Base-by-base conservation (phyloP, 2,329 filamentous ascomycete genomes). In the Septoria linicola region DNA sequence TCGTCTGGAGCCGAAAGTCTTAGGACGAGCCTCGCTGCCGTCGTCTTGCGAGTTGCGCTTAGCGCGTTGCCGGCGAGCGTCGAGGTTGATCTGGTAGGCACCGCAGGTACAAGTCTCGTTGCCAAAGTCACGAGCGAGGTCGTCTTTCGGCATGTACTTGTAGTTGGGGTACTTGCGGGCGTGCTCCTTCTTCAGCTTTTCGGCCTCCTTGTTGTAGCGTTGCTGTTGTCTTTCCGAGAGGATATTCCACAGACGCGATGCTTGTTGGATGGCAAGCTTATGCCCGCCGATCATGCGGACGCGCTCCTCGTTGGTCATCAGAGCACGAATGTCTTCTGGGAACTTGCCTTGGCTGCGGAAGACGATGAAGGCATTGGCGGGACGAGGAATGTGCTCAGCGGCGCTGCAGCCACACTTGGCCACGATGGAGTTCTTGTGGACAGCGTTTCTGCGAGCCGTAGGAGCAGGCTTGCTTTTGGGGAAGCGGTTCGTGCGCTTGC, bases 331-430 rank as follows among this genome's bases (percentile, higher is more conserved):
- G 8, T 20, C 41, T 2, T 11, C 8, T 13, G 40, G 25, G 14
- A 25, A 42, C 8, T n/a, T 46, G 17, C 3, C 20, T 2, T 36
- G 31, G n/a, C n/a, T 8, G 17, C 43, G 43, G 34, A 39, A 47
- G 34, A 39, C 16, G 20, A 47, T 47, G 43, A 39, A 47, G n/a
- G 34, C n/a, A 21, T 47, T 47, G 6, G 20, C n/a, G n/a, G 43
- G 34, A 16, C 43, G 43, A 16, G 20, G 10, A 13, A 34, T 23
- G 32, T 21, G 43, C 8, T 17, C 20, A 3, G n/a, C 14, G 20
- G 5, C 5, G 23, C 17, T 8, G 20, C 43, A 47, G 43, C 11
- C 20, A 31, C 43, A 47, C 5, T 6, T 39, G n/a, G 19, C 5
- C 2, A 47, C 25, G 13, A 47, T 31, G n/a, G 43, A 47, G 10